Evolutionary conservation across 2,329 filamentous ascomycete genomes (phyloP), one percentile per base, ranked within the genome.

Genomic region (Juglanconis sp.): DNA sequence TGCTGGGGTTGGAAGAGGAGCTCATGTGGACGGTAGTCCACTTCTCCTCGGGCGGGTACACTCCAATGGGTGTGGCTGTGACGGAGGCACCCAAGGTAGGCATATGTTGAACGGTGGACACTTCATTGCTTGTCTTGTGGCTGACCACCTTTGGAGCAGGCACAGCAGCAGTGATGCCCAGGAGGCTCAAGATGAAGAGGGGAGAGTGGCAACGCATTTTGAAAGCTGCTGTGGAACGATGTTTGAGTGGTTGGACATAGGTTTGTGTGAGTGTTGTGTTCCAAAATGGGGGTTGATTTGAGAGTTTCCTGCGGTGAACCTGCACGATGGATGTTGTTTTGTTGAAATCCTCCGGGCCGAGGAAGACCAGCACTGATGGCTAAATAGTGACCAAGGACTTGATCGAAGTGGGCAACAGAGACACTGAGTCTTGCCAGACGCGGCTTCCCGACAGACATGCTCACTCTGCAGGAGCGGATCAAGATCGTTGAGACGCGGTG

Each of bases 201-300:
- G 49, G 30, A 31, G 34, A 31, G n/a, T 50, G 42, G 34, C 36
- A 54, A 52, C 53, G 58, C 61, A 63, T 63, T 32, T 52, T 44
- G 42, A n/a, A 17, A 31, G 38, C 11, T 57, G n/a, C 2, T 57
- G 30, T 48, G 30, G 5, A 32, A 42, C 3, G 36, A n/a, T 42
- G 15, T 50, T 50, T 17, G 31, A 55, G 34, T 51, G 6, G 8
- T 50, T 6, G 10, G 40, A 3, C 38, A 13, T 31, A 57, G 30
- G 35, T 17, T 15, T 44, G 34, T 40, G 31, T 44, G 35, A 36
- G 24, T 36, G 31, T 38, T 50, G 52, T 11, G 31, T 38, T 53
- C 38, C 13, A 48, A 4, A 48, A 13, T n/a, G 17, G 48, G 32
- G 40, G 35, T 31, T 40, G 48, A 31, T 5, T 13, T 4, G 17